Percentiles rank a stretch among this genome's conserved stretches.
Conservation (phyloP, 176 grass and related monocot genomes). For the Stipa capillata region DNA sequence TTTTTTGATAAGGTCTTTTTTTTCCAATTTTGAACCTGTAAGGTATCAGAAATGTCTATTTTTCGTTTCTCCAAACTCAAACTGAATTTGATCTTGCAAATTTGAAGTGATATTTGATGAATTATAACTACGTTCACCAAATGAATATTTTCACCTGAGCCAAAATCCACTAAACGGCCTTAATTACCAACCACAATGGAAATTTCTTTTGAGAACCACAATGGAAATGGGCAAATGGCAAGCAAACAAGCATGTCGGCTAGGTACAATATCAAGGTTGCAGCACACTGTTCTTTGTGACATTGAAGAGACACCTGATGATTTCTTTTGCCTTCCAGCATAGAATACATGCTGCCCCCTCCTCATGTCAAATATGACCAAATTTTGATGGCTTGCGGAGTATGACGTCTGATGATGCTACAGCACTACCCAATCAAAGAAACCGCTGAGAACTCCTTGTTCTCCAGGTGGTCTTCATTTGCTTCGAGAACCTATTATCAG, state of each 20-base stretch:
- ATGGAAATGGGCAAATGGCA: background rate
- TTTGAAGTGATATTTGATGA: too few relatives aligned
- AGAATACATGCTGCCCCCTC: background rate
- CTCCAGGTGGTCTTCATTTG: background rate
- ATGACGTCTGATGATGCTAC: background rate
- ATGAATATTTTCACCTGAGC: too few relatives aligned
- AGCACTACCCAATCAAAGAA: background rate
- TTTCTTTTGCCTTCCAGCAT: conserved; percentile 12
- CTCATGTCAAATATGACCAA: background rate
- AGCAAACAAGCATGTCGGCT: conserved; percentile 7
- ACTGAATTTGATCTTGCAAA: too few relatives aligned
- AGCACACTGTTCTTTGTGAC: background rate
- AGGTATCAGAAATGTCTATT: too few relatives aligned
- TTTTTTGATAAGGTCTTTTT: too few relatives aligned
- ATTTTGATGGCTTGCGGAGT: background rate
- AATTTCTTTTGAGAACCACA: background rate
- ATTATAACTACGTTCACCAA: too few relatives aligned
- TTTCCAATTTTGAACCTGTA: too few relatives aligned
- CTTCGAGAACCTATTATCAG: background rate
- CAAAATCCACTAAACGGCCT: background rate
- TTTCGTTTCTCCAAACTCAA: too few relatives aligned
- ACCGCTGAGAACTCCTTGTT: background rate
- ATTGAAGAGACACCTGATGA: background rate
- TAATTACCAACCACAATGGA: background rate
- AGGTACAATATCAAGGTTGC: background rate